Conservation (phyloP, 2,329 filamentous ascomycete species). For the Diaporthe nobilis region DNA sequence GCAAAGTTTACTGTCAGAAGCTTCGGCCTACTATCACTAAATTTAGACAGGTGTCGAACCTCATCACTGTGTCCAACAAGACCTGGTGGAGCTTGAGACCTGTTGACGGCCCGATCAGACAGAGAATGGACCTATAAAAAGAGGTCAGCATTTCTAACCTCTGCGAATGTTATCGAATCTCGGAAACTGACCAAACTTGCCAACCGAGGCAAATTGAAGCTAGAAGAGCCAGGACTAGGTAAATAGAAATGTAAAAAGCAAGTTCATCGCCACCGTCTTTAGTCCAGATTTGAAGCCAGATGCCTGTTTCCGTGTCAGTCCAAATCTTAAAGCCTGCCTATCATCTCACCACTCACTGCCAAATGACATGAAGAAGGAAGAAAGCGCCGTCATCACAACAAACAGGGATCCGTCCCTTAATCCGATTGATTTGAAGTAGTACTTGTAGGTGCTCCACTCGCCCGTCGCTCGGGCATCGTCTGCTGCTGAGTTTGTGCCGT, state of each 20-base stretch:
- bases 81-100: background rate
- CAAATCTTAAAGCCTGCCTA: background rate
- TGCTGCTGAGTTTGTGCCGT: background rate
- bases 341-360: background rate
- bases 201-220: background rate
- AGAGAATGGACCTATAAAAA: background rate
- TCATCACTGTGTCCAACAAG: background rate
- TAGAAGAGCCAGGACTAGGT: background rate
- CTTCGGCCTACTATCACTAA: background rate
- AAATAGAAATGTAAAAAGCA: background rate
- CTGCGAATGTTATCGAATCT: rapidly evolving
- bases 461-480: background rate
- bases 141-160: background rate
- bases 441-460: background rate
- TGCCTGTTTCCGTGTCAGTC: background rate
- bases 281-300: background rate
- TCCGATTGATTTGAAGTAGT: background rate
- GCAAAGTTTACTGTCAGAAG: rapidly evolving
- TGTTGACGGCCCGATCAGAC: background rate
- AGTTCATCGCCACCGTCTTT: background rate
- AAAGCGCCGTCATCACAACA: background rate
- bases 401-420: background rate
- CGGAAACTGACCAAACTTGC: background rate
- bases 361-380: background rate
- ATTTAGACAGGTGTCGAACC: rapidly evolving